Evolutionary conservation across 1,284 basidiomycete species (phyloP), one percentile per base, ranked within the genome.

Genomic region (Pyrrhoderma lamaoense): DNA sequence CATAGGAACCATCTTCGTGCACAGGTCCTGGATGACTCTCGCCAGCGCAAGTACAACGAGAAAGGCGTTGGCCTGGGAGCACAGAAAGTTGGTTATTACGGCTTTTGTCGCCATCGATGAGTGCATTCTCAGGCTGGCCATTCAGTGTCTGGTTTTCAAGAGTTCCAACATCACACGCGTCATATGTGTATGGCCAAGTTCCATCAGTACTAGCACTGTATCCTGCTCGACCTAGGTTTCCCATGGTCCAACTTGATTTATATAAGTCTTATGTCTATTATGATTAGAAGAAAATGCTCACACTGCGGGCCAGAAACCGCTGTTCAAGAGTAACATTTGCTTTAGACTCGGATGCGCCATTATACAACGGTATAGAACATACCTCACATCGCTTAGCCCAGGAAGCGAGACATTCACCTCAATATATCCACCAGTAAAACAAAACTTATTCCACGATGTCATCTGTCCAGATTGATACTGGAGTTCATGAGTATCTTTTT

Each of bases 1-100:
- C 76, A 47, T 74, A 84, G 11, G 76, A 74, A 8, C 76, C 76
- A 59, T 77, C 73, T n/a, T 60, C 49, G 46, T 68, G 67, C 23
- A 61, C 70, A 11, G 91, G 92, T 0, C 92, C 92, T 0, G 92
- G 92, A 61, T 94, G 92, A 45, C 82, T 78, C 47, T 82, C 79
- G 13, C 77, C 77, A 0, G 80, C 70, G 62, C 92, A 95, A 2
- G 91, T 92, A 67, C 92, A 95, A 0, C 85, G 75, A 4, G 88
- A 90, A 16, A 82, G 63, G 22, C 77, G 72, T 59, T 85, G 84
- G 0, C 92, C 92, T 1, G 88, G 87, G 18, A 92, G 76, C 61
- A 73, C 85, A 34, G 83, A 87, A 25, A 79, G 61, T 36, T 62
- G 68, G 38, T 47, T 63, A 43, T 62, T 61, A 42, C 65, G 58